Conservation (phyloP, 2,329 filamentous ascomycete species). For the Microdochium paspali region DNA sequence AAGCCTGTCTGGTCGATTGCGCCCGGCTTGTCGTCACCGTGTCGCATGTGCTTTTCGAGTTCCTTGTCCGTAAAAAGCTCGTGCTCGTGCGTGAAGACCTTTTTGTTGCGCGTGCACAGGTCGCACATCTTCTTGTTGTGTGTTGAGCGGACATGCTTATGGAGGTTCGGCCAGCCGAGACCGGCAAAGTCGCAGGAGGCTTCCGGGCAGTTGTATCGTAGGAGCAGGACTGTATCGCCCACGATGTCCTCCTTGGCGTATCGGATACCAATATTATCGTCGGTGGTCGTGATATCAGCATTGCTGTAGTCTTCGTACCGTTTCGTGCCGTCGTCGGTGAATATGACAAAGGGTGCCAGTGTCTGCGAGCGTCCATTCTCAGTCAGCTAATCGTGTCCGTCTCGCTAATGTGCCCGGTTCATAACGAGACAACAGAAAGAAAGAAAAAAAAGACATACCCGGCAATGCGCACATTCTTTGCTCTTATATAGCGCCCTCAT, state of each 20-base stretch:
- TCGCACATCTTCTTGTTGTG: slow-evolving; percentile 62
- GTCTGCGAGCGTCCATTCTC: slow-evolving; percentile 27
- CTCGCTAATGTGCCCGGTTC: too few species aligned
- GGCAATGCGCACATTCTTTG: slow-evolving; percentile 92
- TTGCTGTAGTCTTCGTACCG: slow-evolving; percentile 75
- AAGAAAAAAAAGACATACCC: slow-evolving; percentile 53
- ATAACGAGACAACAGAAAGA: too few species aligned
- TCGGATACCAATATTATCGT: slow-evolving; percentile 82
- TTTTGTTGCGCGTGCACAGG: slow-evolving; percentile 73
- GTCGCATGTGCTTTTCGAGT: slow-evolving; percentile 77
- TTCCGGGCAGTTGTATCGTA: slow-evolving; percentile 94
- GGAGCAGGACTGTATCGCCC: slow-evolving; percentile 77
- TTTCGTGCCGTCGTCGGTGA: slow-evolving; percentile 77
- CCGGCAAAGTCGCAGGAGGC: slow-evolving; percentile 65
- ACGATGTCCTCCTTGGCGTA: slow-evolving; percentile 86
- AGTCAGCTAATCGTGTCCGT: not conserved
- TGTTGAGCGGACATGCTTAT: slow-evolving; percentile 69
- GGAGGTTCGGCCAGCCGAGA: slow-evolving; percentile 64
- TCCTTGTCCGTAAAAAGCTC: slow-evolving; percentile 78
- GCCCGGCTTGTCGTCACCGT: slow-evolving; percentile 84
- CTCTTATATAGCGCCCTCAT: slow-evolving; percentile 93
- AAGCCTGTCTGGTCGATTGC: slow-evolving; percentile 90
- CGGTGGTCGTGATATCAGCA: slow-evolving; percentile 64
- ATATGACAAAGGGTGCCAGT: slow-evolving; percentile 73
- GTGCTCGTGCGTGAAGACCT: slow-evolving; percentile 97